phyloP scores from a whole-genome alignment of 768 basidiomycete species.

The Cubamyces sp. region DNA sequence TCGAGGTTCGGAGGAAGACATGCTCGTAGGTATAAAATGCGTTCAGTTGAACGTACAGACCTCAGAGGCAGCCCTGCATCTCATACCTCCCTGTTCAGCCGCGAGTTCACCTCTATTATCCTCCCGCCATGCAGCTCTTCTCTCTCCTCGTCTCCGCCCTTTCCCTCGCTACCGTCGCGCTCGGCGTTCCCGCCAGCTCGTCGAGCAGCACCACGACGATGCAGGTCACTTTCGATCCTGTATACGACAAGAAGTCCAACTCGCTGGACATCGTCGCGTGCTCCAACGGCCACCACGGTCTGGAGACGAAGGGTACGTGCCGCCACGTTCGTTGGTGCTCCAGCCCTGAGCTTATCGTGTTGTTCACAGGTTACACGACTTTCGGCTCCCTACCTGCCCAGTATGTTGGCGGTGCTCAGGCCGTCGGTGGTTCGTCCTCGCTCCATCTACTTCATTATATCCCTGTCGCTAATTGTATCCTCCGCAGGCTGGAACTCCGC shows the following conservation, averaged over 20 bases:
- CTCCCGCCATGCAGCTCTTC: slow-evolving; percentile 22
- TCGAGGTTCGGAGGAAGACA: background rate
- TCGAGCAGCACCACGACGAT: slow-evolving; percentile 8
- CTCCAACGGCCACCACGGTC: slow-evolving; percentile 43
- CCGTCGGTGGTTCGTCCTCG: slow-evolving; percentile 24
- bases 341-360: background rate
- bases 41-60: too few species aligned
- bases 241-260: slow-evolving; percentile 37
- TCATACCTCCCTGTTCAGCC: background rate
- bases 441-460: background rate
- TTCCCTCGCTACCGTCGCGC: slow-evolving; percentile 15
- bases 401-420: slow-evolving; percentile 38
- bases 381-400: slow-evolving; percentile 41
- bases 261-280: slow-evolving; percentile 40
- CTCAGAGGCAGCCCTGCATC: background rate
- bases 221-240: slow-evolving; percentile 41
- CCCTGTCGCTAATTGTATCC: background rate
- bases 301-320: slow-evolving; percentile 32
- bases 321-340: background rate
- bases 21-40: background rate
- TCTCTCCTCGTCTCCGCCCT: slow-evolving; percentile 18
- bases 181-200: slow-evolving; percentile 9
- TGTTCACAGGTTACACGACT: slow-evolving; percentile 34
- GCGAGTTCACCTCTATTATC: background rate
- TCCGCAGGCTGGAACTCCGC: slow-evolving; percentile 33